These are phyloP conservation scores for Vitis cinerea DNA, from an alignment of 164 flowering plant species.

Conservation along the genomic window DNA sequence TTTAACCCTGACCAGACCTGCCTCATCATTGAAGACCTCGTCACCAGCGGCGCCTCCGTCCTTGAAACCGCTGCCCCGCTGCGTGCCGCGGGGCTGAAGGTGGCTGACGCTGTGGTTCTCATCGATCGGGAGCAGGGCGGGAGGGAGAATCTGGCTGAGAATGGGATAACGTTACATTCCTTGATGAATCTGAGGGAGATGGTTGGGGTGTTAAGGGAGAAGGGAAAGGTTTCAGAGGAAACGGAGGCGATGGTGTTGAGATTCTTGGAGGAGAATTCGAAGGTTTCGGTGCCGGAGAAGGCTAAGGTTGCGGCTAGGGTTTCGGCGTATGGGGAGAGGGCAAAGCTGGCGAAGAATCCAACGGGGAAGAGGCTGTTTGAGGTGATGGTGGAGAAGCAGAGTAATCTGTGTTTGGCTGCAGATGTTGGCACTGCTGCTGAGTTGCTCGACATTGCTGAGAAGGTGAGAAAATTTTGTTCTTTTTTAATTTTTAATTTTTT, in stretches of 20 bases:
- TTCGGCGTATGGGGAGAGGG: constrained; percentile 60
- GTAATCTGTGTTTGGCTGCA: constrained; percentile 85
- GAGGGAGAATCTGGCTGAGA: constrained; percentile 72
- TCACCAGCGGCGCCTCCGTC: constrained; percentile 93
- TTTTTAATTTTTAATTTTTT: neutral
- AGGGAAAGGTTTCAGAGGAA: constrained; percentile 73
- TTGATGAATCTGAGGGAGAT: constrained; percentile 69
- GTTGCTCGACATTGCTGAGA: constrained; percentile 72
- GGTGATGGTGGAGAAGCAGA: constrained; percentile 80
- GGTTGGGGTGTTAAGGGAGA: constrained; percentile 65
- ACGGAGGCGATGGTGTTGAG: constrained; percentile 37
- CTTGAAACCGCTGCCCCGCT: constrained; percentile 87
- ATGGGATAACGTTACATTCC: constrained; percentile 73
- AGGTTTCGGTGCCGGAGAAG: constrained; percentile 51
- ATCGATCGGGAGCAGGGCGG: constrained; percentile 96
- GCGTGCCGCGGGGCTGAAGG: constrained; percentile 67
- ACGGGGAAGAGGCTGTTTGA: constrained; percentile 79
- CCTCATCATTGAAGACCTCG: constrained; percentile 78
- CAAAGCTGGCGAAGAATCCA: constrained; percentile 63
- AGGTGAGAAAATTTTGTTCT: constrained; percentile 34
- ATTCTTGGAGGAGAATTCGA: constrained; percentile 74
- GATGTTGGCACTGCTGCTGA: constrained; percentile 82
- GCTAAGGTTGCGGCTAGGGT: constrained; percentile 12
- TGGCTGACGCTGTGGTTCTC: constrained; percentile 84
- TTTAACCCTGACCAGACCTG: constrained; percentile 47